Conservation (phyloP, 1,284 basidiomycete species). For the Leucoagaricus sp. region DNA sequence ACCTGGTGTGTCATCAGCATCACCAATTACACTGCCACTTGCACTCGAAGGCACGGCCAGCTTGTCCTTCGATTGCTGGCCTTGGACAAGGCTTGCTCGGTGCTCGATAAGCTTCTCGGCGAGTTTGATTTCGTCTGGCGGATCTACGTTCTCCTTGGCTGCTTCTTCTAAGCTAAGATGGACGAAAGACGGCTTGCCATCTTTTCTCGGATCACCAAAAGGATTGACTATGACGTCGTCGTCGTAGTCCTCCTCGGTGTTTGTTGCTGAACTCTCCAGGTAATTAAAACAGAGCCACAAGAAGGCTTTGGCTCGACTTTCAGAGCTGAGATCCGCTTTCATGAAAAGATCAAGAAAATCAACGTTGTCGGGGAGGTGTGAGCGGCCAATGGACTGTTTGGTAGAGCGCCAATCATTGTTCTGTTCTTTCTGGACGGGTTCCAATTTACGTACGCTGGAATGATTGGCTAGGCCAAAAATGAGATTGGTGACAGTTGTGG, state of each 20-base stretch:
- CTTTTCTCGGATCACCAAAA: conserved; percentile 49
- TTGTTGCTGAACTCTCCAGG: conserved; percentile 43
- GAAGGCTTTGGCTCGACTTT: conserved; percentile 66
- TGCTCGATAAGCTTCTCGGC: conserved; percentile 38
- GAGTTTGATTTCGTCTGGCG: conserved; percentile 38
- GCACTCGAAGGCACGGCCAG: background rate
- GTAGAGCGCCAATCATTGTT: conserved; percentile 15
- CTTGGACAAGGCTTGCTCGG: conserved; percentile 24
- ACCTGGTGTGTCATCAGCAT: conserved; percentile 26
- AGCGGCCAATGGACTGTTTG: conserved; percentile 51
- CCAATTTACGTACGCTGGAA: conserved; percentile 43
- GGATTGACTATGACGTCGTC: conserved; percentile 46
- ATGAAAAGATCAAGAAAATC: conserved; percentile 73
- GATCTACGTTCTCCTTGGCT: conserved; percentile 49
- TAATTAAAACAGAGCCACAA: conserved; percentile 65
- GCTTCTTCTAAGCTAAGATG: conserved; percentile 49
- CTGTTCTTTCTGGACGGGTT: conserved; percentile 3
- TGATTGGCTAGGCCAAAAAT: conserved; percentile 62
- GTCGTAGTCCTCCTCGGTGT: conserved; percentile 40
- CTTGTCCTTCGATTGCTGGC: conserved; percentile 2
- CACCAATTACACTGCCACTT: conserved; percentile 27
- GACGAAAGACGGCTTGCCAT: conserved; percentile 43
- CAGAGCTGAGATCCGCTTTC: conserved; percentile 57
- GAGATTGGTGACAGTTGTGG: conserved; percentile 63
- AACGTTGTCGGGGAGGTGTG: conserved; percentile 54